phyloP scores from a whole-genome alignment of 2,329 filamentous ascomycete species.

The Aspergillus sergii region DNA sequence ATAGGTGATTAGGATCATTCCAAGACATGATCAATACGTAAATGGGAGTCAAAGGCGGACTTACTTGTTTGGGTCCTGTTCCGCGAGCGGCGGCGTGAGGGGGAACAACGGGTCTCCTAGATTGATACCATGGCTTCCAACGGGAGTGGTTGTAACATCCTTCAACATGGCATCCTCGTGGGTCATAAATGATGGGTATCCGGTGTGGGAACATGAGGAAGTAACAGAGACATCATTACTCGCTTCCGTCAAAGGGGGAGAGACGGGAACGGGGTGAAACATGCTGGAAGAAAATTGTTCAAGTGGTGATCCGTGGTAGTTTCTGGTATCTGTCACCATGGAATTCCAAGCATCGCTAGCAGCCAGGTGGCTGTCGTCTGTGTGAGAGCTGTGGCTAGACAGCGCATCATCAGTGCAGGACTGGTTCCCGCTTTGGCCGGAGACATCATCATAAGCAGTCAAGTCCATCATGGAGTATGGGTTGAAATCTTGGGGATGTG shows the following conservation, averaged over 20 bases:
- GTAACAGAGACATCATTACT: constrained; percentile 45
- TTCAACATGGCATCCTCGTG: constrained; percentile 42
- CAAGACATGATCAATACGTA: background rate
- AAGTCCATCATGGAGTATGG: constrained; percentile 44
- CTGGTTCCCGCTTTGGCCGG: constrained; percentile 33
- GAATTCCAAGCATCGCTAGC: constrained; percentile 39
- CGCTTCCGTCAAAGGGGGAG: constrained; percentile 46
- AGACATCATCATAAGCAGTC: constrained; percentile 44
- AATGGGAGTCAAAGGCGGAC: constrained; percentile 11
- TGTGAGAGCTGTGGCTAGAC: constrained; percentile 41
- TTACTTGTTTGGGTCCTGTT: constrained; percentile 47
- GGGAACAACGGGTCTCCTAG: constrained; percentile 44
- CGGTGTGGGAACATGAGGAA: constrained; percentile 42
- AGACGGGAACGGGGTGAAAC: constrained; percentile 44
- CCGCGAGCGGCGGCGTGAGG: constrained; percentile 40
- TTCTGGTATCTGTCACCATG: constrained; percentile 36
- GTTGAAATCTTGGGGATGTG: constrained; percentile 41
- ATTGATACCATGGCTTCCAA: constrained; percentile 39
- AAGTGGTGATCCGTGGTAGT: constrained; percentile 38
- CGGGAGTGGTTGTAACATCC: constrained; percentile 38
- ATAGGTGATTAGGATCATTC: constrained; percentile 12
- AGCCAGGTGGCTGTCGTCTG: constrained; percentile 39
- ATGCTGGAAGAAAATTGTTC: constrained; percentile 39
- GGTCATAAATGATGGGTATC: constrained; percentile 41
- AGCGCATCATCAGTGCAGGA: constrained; percentile 41